A percentile compares a stretch with the other conserved stretches of the same genome.
phyloP scores from a whole-genome alignment of 495 filamentous ascomycete species.

The Pyronema domesticum region DNA sequence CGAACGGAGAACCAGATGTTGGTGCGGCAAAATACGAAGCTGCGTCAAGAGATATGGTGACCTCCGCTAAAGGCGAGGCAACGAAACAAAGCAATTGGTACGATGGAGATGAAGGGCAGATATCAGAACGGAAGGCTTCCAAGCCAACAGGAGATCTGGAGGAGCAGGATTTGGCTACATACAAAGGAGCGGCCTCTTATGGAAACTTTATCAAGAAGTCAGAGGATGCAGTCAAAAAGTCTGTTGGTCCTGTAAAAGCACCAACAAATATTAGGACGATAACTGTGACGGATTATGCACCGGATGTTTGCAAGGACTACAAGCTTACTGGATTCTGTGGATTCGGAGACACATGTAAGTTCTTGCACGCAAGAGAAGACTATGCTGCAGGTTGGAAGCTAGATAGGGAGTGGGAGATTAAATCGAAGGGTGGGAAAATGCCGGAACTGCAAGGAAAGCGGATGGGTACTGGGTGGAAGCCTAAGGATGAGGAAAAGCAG shows the following conservation, averaged over 20 bases:
- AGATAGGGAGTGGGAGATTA: conserved; percentile 81
- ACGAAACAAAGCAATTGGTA: conserved; percentile 88
- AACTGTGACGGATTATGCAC: conserved; percentile 77
- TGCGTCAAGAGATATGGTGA: conserved; percentile 39
- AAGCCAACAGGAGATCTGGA: conserved; percentile 25
- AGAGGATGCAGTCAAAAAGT: conserved; percentile 51
- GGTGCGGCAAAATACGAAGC: conserved; percentile 40
- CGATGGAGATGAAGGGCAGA: conserved; percentile 33
- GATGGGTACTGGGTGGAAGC: conserved; percentile 34
- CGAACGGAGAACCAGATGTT: conserved; percentile 29
- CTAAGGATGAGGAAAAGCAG: conserved; percentile 35
- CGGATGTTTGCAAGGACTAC: conserved; percentile 93
- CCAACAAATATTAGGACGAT: conserved; percentile 80
- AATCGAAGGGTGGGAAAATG: conserved; percentile 57
- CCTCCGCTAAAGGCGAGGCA: conserved; percentile 59
- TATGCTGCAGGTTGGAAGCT: conserved; percentile 91
- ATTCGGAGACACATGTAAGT: conserved; percentile 73
- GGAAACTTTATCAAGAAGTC: conserved; percentile 63
- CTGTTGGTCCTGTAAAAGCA: conserved; percentile 73
- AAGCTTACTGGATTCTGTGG: conserved; percentile 77
- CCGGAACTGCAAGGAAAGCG: conserved; percentile 35
- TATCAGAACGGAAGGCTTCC: conserved; percentile 41
- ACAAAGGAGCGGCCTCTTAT: conserved; percentile 57
- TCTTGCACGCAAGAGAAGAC: conserved; percentile 68
- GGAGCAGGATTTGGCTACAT: conserved; percentile 30